phyloP scores from a whole-genome alignment of 495 filamentous ascomycete genomes.

The Podospora sp. region DNA sequence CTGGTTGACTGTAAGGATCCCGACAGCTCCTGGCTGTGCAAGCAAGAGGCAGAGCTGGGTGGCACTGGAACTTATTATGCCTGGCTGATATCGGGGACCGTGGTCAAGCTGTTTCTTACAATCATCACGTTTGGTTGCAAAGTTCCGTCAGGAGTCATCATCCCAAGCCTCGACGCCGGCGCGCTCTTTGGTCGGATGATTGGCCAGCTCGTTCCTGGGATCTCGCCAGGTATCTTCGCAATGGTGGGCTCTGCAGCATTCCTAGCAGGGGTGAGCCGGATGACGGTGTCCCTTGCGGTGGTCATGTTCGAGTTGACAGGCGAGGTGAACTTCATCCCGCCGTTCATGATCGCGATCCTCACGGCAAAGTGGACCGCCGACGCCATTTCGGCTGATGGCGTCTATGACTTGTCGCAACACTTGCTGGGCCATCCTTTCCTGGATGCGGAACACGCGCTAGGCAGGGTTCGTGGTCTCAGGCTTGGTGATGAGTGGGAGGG shows the following conservation, averaged over 20 bases:
- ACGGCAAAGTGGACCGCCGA: conserved; percentile 64
- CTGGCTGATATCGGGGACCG: conserved; percentile 55
- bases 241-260: conserved; percentile 62
- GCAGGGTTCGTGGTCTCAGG: conserved; percentile 32
- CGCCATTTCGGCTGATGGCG: conserved; percentile 50
- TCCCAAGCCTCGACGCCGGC: conserved; percentile 60
- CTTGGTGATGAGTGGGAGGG: conserved; percentile 31
- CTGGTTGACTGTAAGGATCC: conserved; percentile 53
- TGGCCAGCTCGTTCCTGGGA: conserved; percentile 47
- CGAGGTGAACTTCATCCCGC: conserved; percentile 54
- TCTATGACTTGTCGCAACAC: conserved; percentile 60
- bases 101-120: conserved; percentile 56
- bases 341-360: conserved; percentile 61
- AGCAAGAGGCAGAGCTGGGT: conserved; percentile 43
- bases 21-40: conserved; percentile 49
- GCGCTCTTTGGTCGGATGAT: conserved; percentile 59
- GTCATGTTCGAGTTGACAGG: conserved; percentile 61
- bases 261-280: conserved; percentile 59
- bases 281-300: conserved; percentile 60
- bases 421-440: conserved; percentile 61
- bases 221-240: conserved; percentile 57
- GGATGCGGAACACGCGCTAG: conserved; percentile 51
- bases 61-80: conserved; percentile 43
- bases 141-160: conserved; percentile 61
- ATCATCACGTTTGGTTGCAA: conserved; percentile 62